Evolutionary conservation across 1,284 basidiomycete genomes (phyloP).

Genomic region (Testicularia cyperi): DNA sequence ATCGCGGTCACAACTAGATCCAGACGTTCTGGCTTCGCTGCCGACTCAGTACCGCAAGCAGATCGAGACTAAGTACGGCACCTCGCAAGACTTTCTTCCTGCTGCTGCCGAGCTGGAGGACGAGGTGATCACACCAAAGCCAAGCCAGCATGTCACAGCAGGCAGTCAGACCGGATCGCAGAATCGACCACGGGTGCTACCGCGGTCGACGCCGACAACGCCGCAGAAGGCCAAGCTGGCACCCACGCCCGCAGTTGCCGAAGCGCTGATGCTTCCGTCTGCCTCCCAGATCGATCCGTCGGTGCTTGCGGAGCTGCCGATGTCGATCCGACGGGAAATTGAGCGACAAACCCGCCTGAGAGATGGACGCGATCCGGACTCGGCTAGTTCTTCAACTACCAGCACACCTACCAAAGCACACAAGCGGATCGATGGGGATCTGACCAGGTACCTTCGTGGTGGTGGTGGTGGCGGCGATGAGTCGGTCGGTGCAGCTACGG

Average conservation of each 20-base stretch:
- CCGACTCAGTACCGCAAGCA: constrained; percentile 39
- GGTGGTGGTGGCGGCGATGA: too few species aligned
- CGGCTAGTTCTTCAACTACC: background rate
- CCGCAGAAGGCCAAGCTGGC: constrained; percentile 29
- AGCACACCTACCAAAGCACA: constrained; percentile 16
- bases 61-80: constrained; percentile 29
- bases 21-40: constrained; percentile 34
- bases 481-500: too few species aligned
- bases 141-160: background rate
- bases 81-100: too few species aligned
- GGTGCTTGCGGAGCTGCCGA: constrained; percentile 51
- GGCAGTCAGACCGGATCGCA: constrained; percentile 5
- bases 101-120: background rate
- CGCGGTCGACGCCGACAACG: constrained; percentile 24
- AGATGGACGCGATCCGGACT: background rate
- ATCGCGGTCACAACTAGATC: constrained; percentile 47
- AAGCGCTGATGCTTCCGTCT: constrained; percentile 39
- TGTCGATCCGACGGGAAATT: constrained; percentile 46
- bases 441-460: too few species aligned
- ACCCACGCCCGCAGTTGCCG: constrained; percentile 13
- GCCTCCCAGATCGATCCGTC: constrained; percentile 53
- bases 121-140: constrained; percentile 1
- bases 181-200: constrained; percentile 9
- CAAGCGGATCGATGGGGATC: constrained; percentile 8
- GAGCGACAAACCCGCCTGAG: constrained; percentile 28